A percentile compares a stretch with the other conserved stretches of the same genome.
Evolutionary conservation across 2,329 filamentous ascomycete species (phyloP).

Genomic region (Clathrospora elynae): DNA sequence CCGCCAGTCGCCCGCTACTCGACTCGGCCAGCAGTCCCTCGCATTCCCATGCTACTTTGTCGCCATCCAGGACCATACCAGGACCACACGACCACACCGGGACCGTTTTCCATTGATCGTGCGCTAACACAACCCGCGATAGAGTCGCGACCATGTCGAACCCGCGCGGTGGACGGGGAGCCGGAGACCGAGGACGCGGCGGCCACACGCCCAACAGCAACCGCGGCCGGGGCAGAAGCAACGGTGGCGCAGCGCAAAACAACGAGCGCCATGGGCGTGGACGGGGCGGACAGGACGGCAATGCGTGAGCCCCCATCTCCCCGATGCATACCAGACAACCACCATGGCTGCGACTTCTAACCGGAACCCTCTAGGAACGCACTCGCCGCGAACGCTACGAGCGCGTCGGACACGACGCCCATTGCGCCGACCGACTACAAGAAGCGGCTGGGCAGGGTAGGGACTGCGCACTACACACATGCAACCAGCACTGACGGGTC

Average conservation of each 20-base stretch:
- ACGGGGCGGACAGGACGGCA: conserved; percentile 8
- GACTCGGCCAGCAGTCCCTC: conserved; percentile 21
- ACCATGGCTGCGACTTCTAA: conserved; percentile 29
- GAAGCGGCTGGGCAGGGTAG: conserved; percentile 34
- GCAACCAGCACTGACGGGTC: conserved; percentile 13
- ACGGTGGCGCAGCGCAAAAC: conserved; percentile 16
- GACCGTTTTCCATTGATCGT: conserved; percentile 7
- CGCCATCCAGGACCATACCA: conserved; percentile 1
- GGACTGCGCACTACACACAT: not conserved
- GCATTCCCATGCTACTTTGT: not conserved
- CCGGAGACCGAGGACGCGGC: conserved; percentile 24
- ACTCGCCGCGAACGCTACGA: conserved; percentile 8
- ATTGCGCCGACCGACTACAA: conserved; percentile 31
- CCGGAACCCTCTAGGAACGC: conserved; percentile 13
- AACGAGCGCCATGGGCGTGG: too few relatives aligned
- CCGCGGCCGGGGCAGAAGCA: conserved; percentile 24
- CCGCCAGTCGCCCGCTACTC: conserved; percentile 27
- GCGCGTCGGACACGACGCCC: conserved; percentile 28
- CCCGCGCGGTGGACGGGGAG: conserved; percentile 32
- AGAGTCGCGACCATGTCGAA: conserved; percentile 37
- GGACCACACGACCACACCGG: conserved; percentile 1
- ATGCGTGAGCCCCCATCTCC: conserved; percentile 17
- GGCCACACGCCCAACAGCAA: conserved; percentile 9
- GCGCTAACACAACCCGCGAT: conserved; percentile 15
- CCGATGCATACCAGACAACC: conserved; percentile 7